phyloP scores from a whole-genome alignment of 2,329 filamentous ascomycete genomes.

The Fusarium staphyleae region DNA sequence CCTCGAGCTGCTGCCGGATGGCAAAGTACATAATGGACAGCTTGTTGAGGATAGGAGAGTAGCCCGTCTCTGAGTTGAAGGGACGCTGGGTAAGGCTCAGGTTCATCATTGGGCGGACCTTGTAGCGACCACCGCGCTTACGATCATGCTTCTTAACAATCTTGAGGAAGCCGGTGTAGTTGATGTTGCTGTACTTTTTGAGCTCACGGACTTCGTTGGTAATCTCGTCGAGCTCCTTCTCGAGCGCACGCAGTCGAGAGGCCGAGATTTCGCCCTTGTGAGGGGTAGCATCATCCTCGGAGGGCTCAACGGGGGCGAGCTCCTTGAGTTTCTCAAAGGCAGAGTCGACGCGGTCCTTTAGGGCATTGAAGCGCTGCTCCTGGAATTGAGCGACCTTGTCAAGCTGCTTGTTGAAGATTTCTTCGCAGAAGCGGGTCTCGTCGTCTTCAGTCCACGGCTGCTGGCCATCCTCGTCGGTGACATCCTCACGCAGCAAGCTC shows the following conservation, averaged over 20 bases:
- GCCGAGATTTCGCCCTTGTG: slow-evolving; percentile 58
- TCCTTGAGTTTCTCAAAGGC: slow-evolving; percentile 78
- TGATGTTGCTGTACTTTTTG: slow-evolving; percentile 93
- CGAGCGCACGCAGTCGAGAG: slow-evolving; percentile 71
- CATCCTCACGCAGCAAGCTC: slow-evolving; percentile 81
- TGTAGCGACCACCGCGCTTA: slow-evolving; percentile 85
- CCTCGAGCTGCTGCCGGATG: slow-evolving; percentile 82
- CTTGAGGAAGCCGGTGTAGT: slow-evolving; percentile 98
- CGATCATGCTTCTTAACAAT: slow-evolving; percentile 99
- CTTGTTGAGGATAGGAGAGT: slow-evolving; percentile 87
- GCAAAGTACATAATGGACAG: slow-evolving; percentile 97
- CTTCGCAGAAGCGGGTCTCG: slow-evolving; percentile 91
- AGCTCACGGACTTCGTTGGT: slow-evolving; percentile 91
- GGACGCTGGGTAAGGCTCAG: slow-evolving; percentile 86
- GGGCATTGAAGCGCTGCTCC: slow-evolving; percentile 70
- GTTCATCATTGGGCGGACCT: slow-evolving; percentile 89
- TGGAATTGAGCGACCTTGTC: slow-evolving; percentile 96
- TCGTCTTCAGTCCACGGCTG: slow-evolving; percentile 90
- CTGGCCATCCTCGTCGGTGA: slow-evolving; percentile 62
- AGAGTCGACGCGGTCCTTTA: slow-evolving; percentile 62
- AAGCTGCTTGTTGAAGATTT: slow-evolving; percentile 91
- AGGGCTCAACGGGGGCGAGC: slow-evolving; percentile 62
- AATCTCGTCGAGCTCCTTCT: slow-evolving; percentile 83
- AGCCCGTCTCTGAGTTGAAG: slow-evolving; percentile 91
- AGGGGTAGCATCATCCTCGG: slow-evolving; percentile 58